A percentile compares a stretch with the other conserved stretches of the same genome.
These are phyloP conservation scores for Penicillium sp. DNA, from an alignment of 2,329 filamentous ascomycete species.

Conservation along the genomic window DNA sequence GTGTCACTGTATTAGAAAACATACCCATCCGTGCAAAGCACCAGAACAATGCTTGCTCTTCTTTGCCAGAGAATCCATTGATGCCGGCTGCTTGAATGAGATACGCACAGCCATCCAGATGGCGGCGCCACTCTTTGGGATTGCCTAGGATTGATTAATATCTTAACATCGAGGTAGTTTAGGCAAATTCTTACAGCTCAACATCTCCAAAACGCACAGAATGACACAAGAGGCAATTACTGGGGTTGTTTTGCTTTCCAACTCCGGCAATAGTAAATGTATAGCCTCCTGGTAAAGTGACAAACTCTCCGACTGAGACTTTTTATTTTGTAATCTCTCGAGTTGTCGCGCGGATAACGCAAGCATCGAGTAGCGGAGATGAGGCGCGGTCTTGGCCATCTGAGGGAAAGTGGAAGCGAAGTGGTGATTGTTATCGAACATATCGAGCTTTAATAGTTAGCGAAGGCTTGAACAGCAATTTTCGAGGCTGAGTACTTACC, in stretches of 20 bases:
- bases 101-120: conserved; percentile 55
- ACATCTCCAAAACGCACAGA: conserved; percentile 56
- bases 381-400: conserved; percentile 46
- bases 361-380: conserved; percentile 52
- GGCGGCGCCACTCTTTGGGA: conserved; percentile 52
- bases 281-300: conserved; percentile 55
- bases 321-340: conserved; percentile 45
- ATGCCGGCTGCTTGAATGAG: conserved; percentile 53
- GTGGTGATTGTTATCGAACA: conserved; percentile 52
- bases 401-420: conserved; percentile 52
- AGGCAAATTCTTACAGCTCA: conserved; percentile 38
- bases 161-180: background rate
- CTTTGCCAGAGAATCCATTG: conserved; percentile 52
- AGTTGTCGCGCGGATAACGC: conserved; percentile 55
- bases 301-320: conserved; percentile 47
- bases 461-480: background rate
- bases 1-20: background rate
- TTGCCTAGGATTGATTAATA: conserved; percentile 16
- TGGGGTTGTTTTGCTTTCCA: conserved; percentile 48
- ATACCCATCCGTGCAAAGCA: conserved; percentile 55
- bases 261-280: conserved; percentile 48
- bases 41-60: conserved; percentile 56
- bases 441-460: conserved; percentile 45
- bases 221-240: conserved; percentile 56
- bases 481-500: conserved; percentile 15